Evolutionary conservation across 2,329 filamentous ascomycete genomes (phyloP).

Genomic region (Ampelomyces quisqualis): DNA sequence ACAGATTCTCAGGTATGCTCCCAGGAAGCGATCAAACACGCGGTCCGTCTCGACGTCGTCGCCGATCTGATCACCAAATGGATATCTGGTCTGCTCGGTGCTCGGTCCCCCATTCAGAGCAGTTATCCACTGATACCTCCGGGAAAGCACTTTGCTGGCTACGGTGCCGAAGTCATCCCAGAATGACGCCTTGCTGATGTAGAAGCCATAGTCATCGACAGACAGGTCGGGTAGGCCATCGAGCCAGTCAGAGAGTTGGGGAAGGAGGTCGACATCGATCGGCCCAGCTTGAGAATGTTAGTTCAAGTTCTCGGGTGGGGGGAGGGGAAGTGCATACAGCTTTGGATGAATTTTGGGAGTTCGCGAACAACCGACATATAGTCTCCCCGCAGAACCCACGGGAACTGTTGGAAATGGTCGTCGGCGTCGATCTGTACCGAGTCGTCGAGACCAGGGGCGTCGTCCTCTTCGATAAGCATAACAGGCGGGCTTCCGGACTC

Average conservation of each 20-base stretch:
- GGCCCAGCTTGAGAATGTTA: conserved; percentile 19
- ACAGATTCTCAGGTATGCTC: conserved; percentile 32
- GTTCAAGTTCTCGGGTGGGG: not conserved
- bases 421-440: conserved; percentile 27
- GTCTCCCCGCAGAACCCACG: conserved; percentile 22
- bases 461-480: conserved; percentile 43
- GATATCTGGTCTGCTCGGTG: conserved; percentile 25
- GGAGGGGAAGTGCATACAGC: conserved; percentile 16
- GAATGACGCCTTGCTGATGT: conserved; percentile 29
- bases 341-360: conserved; percentile 29
- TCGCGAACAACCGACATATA: conserved; percentile 24
- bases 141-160: conserved; percentile 28
- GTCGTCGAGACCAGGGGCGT: conserved; percentile 12
- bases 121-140: conserved; percentile 26
- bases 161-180: conserved; percentile 40
- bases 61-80: conserved; percentile 32
- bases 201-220: conserved; percentile 24
- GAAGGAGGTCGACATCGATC: conserved; percentile 29
- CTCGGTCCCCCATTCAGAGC: conserved; percentile 9
- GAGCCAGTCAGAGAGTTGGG: conserved; percentile 32
- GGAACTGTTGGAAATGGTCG: conserved; percentile 37
- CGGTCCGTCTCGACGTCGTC: conserved; percentile 27
- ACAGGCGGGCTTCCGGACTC: conserved; percentile 35
- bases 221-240: conserved; percentile 26
- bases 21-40: conserved; percentile 30